Conservation (phyloP, 495 filamentous ascomycete species). For the Annulohypoxylon maeteangense region DNA sequence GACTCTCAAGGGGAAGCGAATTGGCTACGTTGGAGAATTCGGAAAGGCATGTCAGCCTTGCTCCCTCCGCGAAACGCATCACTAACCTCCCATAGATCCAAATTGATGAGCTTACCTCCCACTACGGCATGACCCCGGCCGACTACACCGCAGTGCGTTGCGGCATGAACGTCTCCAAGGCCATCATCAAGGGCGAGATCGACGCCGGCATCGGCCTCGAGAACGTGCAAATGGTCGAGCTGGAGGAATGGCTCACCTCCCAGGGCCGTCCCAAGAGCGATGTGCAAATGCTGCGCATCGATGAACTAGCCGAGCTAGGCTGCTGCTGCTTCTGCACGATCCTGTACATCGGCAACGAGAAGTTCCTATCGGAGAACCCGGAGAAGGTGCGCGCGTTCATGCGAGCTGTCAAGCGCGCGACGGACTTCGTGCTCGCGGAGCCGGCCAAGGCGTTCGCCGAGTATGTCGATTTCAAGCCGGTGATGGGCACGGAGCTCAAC, state of each 20-base stretch:
- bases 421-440: constrained; percentile 71
- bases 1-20: constrained; percentile 72
- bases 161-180: constrained; percentile 58
- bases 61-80: neutral
- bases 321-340: constrained; percentile 83
- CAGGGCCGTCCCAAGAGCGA: constrained; percentile 68
- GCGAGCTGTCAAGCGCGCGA: constrained; percentile 71
- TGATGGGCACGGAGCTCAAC: constrained; percentile 72
- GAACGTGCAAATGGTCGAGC: constrained; percentile 79
- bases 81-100: constrained; percentile 62
- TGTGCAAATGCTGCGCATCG: constrained; percentile 79
- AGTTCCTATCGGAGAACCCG: constrained; percentile 68
- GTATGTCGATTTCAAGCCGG: constrained; percentile 74
- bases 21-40: constrained; percentile 79
- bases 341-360: constrained; percentile 74
- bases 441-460: constrained; percentile 68
- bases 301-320: constrained; percentile 75
- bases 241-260: constrained; percentile 72
- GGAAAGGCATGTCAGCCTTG: constrained; percentile 60
- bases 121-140: constrained; percentile 74
- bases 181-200: constrained; percentile 72
- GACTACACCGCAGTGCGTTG: constrained; percentile 76
- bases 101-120: constrained; percentile 77
- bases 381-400: constrained; percentile 69
- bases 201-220: constrained; percentile 77